Evolutionary conservation across 2,329 filamentous ascomycete genomes (phyloP).

Genomic region (Phialophora tarda): DNA sequence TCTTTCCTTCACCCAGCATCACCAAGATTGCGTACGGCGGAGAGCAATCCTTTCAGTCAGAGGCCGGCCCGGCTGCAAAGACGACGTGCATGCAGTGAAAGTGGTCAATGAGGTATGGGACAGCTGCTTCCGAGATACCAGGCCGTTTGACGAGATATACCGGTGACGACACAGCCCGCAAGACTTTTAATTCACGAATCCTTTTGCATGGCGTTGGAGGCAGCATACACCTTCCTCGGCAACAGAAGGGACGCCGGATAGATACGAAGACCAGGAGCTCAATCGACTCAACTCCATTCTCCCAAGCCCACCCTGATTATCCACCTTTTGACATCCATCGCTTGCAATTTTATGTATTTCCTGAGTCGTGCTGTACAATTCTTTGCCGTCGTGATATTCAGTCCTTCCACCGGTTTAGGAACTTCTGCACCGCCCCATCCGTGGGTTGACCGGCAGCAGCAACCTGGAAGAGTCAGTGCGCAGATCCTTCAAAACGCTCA

Average conservation of each 20-base stretch:
- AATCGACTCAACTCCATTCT: constrained; percentile 31
- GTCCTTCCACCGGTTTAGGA: constrained; percentile 65
- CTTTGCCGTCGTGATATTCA: constrained; percentile 42
- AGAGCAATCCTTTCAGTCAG: constrained; percentile 80
- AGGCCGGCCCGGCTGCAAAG: constrained; percentile 77
- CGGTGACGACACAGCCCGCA: constrained; percentile 52
- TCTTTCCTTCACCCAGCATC: constrained; percentile 87
- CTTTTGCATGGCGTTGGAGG: constrained; percentile 37
- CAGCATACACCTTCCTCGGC: neutral
- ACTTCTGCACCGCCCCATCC: constrained; percentile 62
- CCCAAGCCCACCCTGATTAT: constrained; percentile 1
- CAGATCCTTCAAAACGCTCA: neutral
- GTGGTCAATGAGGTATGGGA: constrained; percentile 99
- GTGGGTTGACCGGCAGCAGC: constrained; percentile 57
- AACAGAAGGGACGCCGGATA: neutral
- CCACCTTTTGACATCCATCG: constrained; percentile 11
- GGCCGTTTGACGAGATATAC: constrained; percentile 97
- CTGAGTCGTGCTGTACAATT: constrained; percentile 8
- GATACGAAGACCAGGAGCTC: constrained; percentile 15
- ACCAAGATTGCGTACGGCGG: constrained; percentile 87
- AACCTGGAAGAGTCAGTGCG: constrained; percentile 50
- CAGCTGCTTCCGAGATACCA: constrained; percentile 90
- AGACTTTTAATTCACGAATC: constrained; percentile 16
- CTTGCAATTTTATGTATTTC: constrained; percentile 17
- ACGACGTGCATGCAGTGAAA: constrained; percentile 82